Percentiles rank a stretch among this genome's conserved stretches.
Conservation (phyloP, 73 alveolate species). For the Paramecium bursaria region DNA sequence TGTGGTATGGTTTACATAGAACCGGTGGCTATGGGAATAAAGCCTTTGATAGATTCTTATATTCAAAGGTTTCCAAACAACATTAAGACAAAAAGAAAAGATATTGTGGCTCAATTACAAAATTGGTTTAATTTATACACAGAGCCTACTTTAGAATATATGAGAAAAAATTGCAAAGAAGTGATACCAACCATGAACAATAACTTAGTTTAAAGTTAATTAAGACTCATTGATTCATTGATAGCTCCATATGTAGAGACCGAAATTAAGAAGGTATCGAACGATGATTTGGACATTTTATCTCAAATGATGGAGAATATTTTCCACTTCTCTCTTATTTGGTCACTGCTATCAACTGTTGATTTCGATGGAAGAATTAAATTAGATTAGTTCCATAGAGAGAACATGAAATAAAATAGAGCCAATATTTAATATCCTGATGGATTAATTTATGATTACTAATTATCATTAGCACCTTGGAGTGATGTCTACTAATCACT, state of each 20-base stretch:
- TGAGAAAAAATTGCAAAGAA: slow-evolving; percentile 82
- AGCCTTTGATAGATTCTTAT: slow-evolving; percentile 92
- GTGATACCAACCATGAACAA: slow-evolving; percentile 86
- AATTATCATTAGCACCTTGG: slow-evolving; percentile 92
- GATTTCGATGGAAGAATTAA: slow-evolving; percentile 94
- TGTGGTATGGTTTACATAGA: slow-evolving; percentile 99
- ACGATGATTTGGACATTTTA: slow-evolving; percentile 91
- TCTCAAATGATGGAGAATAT: slow-evolving; percentile 86
- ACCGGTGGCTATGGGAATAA: slow-evolving; percentile 93
- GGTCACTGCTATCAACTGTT: slow-evolving; percentile 96
- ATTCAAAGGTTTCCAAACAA: slow-evolving; percentile 88
- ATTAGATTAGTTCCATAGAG: slow-evolving; percentile 86
- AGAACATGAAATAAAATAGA: slow-evolving; percentile 73
- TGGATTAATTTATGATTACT: slow-evolving; percentile 56
- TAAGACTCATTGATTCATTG: slow-evolving; percentile 94
- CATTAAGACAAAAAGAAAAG: slow-evolving; percentile 77
- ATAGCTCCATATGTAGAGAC: slow-evolving; percentile 84
- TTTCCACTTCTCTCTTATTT: slow-evolving; percentile 86
- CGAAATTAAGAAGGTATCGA: slow-evolving; percentile 90
- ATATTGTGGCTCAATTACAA: slow-evolving; percentile 76
- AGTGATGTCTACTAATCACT: slow-evolving; percentile 83
- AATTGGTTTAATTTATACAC: slow-evolving; percentile 83
- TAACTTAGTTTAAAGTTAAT: slow-evolving; percentile 80
- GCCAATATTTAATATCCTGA: slow-evolving; percentile 73
- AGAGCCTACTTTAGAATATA: slow-evolving; percentile 80